Conservation (phyloP, 2,329 filamentous ascomycete species). For the Talaromyces sp. region DNA sequence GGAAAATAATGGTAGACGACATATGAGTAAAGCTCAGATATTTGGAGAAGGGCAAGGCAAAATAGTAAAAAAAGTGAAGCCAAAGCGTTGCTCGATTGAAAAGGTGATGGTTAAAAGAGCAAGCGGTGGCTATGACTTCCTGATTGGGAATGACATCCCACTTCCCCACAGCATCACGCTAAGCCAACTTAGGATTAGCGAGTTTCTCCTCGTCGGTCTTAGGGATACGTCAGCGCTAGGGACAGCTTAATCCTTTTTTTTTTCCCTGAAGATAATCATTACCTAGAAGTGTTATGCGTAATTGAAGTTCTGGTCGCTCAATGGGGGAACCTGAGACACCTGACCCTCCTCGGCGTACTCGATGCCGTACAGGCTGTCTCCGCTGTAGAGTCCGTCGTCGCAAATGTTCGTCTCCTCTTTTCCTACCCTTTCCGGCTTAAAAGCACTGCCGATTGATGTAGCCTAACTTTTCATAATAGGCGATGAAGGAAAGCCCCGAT, state of each 20-base stretch:
- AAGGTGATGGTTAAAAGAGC: neutral
- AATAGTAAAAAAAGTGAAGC: neutral
- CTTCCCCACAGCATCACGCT: neutral
- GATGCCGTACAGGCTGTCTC: constrained; percentile 45
- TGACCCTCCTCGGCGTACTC: neutral
- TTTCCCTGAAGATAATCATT: neutral
- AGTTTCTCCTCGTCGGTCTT: neutral
- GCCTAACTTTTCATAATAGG: constrained; percentile 32
- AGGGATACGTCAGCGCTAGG: neutral
- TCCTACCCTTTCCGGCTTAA: neutral
- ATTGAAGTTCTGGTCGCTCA: neutral
- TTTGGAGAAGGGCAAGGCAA: neutral
- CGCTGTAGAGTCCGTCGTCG: constrained; percentile 49
- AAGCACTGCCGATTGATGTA: neutral
- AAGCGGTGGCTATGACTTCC: neutral
- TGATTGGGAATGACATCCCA: neutral
- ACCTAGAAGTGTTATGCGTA: neutral
- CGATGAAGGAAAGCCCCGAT: constrained; percentile 51
- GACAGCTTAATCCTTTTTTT: neutral
- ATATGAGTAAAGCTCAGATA: neutral
- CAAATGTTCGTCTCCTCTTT: constrained; percentile 28
- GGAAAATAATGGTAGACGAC: no score
- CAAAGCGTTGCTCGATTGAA: neutral
- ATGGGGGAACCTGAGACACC: neutral
- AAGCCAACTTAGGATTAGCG: neutral